phyloP scores from a whole-genome alignment of 129 eudicot species.

The Ambrosia trifida region DNA sequence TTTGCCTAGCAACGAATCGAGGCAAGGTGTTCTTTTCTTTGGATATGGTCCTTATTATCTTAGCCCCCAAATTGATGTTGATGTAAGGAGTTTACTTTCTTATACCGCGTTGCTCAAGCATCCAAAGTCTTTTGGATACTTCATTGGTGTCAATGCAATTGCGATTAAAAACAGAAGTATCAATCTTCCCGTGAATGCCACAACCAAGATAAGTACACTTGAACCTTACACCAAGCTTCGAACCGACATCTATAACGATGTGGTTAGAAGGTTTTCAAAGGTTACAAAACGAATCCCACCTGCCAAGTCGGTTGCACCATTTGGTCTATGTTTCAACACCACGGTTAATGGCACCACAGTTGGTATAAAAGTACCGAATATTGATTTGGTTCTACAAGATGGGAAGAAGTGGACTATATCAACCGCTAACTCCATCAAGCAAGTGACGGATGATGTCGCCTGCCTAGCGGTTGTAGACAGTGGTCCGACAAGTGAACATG shows the following conservation, averaged over 20 bases:
- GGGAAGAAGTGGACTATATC: slow-evolving; percentile 34
- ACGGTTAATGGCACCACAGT: not conserved
- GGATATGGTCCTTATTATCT: slow-evolving; percentile 11
- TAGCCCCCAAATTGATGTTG: not conserved
- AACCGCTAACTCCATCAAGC: slow-evolving; percentile 33
- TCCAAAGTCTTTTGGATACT: slow-evolving; percentile 14
- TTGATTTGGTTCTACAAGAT: slow-evolving; percentile 26
- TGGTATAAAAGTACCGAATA: slow-evolving; percentile 28
- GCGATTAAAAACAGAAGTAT: not conserved
- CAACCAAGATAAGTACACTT: slow-evolving; percentile 15
- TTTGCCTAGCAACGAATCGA: not conserved
- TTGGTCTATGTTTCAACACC: not conserved
- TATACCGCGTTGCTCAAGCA: slow-evolving; percentile 2
- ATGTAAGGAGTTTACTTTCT: not conserved
- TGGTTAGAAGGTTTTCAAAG: not conserved
- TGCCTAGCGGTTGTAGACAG: slow-evolving; percentile 44
- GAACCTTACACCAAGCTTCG: slow-evolving; percentile 20
- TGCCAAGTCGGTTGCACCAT: not conserved
- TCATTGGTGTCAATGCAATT: not conserved
- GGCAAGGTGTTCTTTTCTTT: not conserved
- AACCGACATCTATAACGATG: slow-evolving; percentile 3
- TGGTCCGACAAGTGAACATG: slow-evolving; percentile 28
- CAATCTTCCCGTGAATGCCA: not conserved
- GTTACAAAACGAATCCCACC: slow-evolving; percentile 16
- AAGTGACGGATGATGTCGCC: slow-evolving; percentile 25